Base-by-base conservation (phyloP, 2,329 filamentous ascomycete species). In the Verticillium albo-atrum region DNA sequence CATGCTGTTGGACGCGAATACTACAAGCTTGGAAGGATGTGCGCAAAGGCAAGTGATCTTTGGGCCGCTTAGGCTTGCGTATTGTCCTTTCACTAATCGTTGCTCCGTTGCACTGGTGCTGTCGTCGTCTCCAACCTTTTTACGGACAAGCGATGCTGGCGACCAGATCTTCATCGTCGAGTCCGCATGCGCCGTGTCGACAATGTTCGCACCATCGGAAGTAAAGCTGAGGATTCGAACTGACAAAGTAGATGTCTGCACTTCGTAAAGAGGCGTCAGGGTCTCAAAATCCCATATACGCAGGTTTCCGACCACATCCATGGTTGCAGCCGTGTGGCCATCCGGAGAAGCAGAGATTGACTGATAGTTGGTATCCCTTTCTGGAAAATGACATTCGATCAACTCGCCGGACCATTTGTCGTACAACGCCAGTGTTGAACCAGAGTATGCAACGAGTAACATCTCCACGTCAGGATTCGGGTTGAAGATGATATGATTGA, bases 251-350 rank as follows among this genome's bases (percentile, higher is more conserved):
- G 65, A 63, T 2, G 64, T 53, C 6, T 57, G 25, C 4, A 68
- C 54, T n/a, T 65, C 58, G 52, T 66, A 67, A 4, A 67, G 42
- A 5, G 64, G 42, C 9, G 57, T 56, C 1, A 68, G 56, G 3
- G 64, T 63, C 26, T 66, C 64, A 27, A 67, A 68, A 25, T 66
- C 65, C 66, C 64, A 68, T 12, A 68, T 62, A 23, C 61, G 60
- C 20, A 68, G 34, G 10, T 58, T 61, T 3, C 64, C 64, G 3
- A 35, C 54, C 6, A 57, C 60, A 50, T 67, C 61, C 0, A 54
- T 57, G 1, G 65, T 68, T 12, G 60, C 66, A 52, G 67, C 52
- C 2, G 63, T 67, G 25, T 59, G 57, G 14, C 66, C 66, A 54
- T 65, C 63, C 1, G 58, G 62, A 20, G 66, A 65, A 35, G 61